phyloP scores from a whole-genome alignment of 352 stramenopile species.

The Globisporangium radiosum region DNA sequence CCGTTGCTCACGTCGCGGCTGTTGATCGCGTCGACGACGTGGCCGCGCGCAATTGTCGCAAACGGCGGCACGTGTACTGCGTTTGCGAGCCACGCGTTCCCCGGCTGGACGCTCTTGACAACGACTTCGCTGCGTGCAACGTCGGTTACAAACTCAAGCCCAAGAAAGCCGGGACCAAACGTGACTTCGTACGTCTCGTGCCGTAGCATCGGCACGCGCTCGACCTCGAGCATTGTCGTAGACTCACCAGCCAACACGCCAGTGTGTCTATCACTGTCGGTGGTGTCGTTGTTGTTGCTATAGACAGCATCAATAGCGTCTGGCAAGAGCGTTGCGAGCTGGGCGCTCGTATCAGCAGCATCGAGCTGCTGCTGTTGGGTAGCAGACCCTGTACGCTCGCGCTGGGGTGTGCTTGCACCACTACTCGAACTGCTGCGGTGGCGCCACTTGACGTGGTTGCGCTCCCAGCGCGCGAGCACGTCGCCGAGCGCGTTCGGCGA shows the following conservation, averaged over 20 bases:
- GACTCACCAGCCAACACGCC: too few relatives aligned
- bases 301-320: background rate
- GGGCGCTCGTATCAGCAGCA: background rate
- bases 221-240: background rate
- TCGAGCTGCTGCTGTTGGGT: too few relatives aligned
- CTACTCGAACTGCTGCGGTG: background rate
- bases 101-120: conserved; percentile 46
- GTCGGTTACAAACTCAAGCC: conserved; percentile 67
- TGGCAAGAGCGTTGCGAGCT: background rate
- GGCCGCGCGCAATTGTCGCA: conserved; percentile 32
- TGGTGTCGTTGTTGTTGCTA: conserved; percentile 1
- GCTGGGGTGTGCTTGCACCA: background rate
- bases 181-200: conserved; percentile 61
- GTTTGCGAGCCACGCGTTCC: conserved; percentile 22
- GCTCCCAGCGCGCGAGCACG: conserved; percentile 50
- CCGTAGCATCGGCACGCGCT: background rate
- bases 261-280: background rate
- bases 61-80: conserved; percentile 39
- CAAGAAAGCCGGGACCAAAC: conserved; percentile 66
- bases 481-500: conserved; percentile 33
- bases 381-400: too few relatives aligned
- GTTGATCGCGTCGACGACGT: conserved; percentile 67
- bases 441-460: conserved; percentile 52
- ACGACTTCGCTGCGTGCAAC: conserved; percentile 41
- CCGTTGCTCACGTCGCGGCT: conserved; percentile 20